Evolutionary conservation across 202 grass and related monocot species (phyloP), one percentile per base, ranked within the genome.

Genomic region (Hordeum pubiflorum): DNA sequence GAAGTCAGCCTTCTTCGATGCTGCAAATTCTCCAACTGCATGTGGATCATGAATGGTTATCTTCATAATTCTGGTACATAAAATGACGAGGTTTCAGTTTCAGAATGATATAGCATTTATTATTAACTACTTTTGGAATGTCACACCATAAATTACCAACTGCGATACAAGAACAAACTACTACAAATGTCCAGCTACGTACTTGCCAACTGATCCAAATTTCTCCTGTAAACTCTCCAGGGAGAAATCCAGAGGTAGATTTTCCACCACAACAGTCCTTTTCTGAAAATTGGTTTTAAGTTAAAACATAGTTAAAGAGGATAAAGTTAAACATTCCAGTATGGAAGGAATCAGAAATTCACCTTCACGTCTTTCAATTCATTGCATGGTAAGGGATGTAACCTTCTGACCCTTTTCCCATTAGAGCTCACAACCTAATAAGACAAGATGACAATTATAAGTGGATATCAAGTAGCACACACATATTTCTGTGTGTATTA

Each of bases 391-490:
- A 94, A 86, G 2, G 90, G 86, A 74, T 93, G 72, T 76, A 85
- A 83, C 70, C 92, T 95, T 87, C 71, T 93, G 39, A 96, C 66
- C 71, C 83, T 91, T 89, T 95, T 96, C 75, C 96, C 90, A 82
- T 93, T 81, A 83, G 86, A 48, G 84, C 90, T 99, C 71, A 96
- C 80, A 87, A 93, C 87, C 96, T 99, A 80, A 71, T n/a, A 84
- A 65, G 44, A 62, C 33, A 79, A 68, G 66, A 26, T 37, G n/a
- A 77, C 21, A 67, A 67, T 50, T 82, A 58, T 26, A 20, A 36
- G 9, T 15, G 63, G 69, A 79, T 46, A 81, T 66, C 39, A 63
- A 22, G 48, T 78, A 58, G 20, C 33, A 60, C 48, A 14, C 56
- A 57, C 14, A 46, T 18, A 24, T 69, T 27, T 48, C 79, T 15